A percentile compares a stretch with the other conserved stretches of the same genome.
These are phyloP conservation scores for Hanseniaspora taiwanica DNA, from an alignment of 805 yeast species.

Conservation along the genomic window DNA sequence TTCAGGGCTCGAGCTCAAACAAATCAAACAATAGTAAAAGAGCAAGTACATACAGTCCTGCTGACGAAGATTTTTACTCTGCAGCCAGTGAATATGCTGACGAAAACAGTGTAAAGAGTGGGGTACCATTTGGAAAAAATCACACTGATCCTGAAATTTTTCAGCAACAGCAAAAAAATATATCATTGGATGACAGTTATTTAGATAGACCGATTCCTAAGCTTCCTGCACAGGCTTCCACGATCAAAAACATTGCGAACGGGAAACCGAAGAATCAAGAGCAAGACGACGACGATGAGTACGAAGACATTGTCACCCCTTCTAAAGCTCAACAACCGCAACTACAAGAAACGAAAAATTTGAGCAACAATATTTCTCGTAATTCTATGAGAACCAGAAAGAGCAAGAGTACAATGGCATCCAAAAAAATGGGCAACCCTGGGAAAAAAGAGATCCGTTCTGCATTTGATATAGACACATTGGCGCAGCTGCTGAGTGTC, in stretches of 20 bases:
- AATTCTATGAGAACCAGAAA: not conserved
- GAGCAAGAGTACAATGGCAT: not conserved
- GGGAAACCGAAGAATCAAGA: too few species aligned
- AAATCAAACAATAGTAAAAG: too few species aligned
- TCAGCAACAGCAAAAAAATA: too few species aligned
- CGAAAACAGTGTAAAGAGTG: constrained; percentile 4
- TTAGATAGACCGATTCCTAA: constrained; percentile 15
- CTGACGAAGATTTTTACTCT: constrained; percentile 12
- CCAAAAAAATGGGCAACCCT: not conserved
- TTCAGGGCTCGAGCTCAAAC: not conserved
- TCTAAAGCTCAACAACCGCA: not conserved
- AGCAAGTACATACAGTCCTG: too few species aligned
- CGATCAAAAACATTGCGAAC: not conserved
- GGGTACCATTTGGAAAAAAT: not conserved
- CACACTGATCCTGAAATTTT: not conserved
- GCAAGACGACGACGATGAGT: not conserved
- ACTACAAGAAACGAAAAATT: not conserved
- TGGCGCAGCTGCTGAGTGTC: constrained; percentile 25
- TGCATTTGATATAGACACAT: constrained; percentile 20
- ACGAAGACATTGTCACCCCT: not conserved
- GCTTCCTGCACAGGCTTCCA: constrained; percentile 6
- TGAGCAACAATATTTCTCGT: not conserved
- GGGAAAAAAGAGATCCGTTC: constrained; percentile 10
- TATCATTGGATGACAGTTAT: constrained; percentile 11
- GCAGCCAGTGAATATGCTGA: constrained; percentile 12